Evolutionary conservation across 2,329 filamentous ascomycete genomes (phyloP).

Genomic region (Penicillium brasilianum): DNA sequence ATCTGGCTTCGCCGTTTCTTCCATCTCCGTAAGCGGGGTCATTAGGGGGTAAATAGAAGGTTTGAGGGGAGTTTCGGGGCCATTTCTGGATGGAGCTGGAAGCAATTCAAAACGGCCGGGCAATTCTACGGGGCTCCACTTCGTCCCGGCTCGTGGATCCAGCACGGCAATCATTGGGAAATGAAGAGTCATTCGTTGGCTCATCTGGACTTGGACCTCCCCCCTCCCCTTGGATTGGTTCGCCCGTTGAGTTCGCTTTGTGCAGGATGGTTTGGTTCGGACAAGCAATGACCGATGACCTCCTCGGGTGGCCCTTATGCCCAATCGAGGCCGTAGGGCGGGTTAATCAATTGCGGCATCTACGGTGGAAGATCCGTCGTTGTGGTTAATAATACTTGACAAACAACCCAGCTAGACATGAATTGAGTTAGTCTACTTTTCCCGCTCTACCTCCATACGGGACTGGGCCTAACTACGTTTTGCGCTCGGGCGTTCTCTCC

Average conservation of each 20-base stretch:
- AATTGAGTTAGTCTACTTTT: not conserved
- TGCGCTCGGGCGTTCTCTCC: conserved; percentile 10
- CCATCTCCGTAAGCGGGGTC: conserved; percentile 1
- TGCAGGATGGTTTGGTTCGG: not conserved
- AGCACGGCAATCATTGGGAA: conserved; percentile 20
- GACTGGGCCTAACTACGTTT: not conserved
- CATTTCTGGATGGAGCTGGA: conserved; percentile 19
- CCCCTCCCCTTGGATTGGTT: no score
- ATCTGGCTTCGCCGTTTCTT: not conserved
- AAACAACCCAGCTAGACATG: not conserved
- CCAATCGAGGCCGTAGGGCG: not conserved
- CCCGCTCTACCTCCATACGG: not conserved
- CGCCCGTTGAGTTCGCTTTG: conserved; percentile 2
- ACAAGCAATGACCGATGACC: not conserved
- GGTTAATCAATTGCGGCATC: not conserved
- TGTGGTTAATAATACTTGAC: not conserved
- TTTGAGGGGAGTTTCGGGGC: not conserved
- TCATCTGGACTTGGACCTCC: no score
- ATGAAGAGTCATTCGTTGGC: no score
- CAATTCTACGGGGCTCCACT: conserved; percentile 22
- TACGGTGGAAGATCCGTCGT: not conserved
- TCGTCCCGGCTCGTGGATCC: conserved; percentile 26
- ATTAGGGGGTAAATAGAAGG: not conserved
- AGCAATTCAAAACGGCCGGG: conserved; percentile 27
- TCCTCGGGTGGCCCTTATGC: not conserved